Percentiles rank a stretch among this genome's conserved stretches.
Conservation (phyloP, 2,329 filamentous ascomycete genomes). For the Calonectria naviculata region DNA sequence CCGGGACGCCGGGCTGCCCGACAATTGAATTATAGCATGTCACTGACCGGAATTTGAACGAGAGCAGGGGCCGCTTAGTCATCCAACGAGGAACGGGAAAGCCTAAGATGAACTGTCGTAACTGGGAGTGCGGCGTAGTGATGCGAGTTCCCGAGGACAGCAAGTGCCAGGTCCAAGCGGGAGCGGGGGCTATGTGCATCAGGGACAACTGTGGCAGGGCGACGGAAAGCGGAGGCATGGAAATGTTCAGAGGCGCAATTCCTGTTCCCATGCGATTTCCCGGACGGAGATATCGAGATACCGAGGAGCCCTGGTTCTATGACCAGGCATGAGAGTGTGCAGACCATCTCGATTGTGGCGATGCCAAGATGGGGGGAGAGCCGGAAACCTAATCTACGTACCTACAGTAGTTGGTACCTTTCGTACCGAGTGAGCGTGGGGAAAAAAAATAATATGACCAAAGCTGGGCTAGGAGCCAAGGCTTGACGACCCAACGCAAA, state of each 20-base stretch:
- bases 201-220: conserved; percentile 8
- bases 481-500: conserved; percentile 11
- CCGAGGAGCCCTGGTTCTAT: conserved; percentile 57
- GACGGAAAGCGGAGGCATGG: conserved; percentile 27
- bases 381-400: conserved; percentile 28
- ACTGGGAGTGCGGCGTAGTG: conserved; percentile 96
- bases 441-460: conserved; percentile 11
- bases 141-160: conserved; percentile 62
- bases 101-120: conserved; percentile 84
- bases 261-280: conserved; percentile 75
- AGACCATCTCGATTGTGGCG: conserved; percentile 37
- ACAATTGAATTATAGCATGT: conserved; percentile 23
- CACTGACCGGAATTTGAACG: conserved; percentile 34
- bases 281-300: conserved; percentile 58
- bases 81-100: conserved; percentile 74
- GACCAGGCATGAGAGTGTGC: conserved; percentile 37
- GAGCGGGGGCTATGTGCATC: conserved; percentile 19
- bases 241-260: conserved; percentile 64
- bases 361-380: conserved; percentile 36
- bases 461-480: conserved; percentile 7
- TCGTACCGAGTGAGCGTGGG: conserved; percentile 17
- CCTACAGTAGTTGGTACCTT: conserved; percentile 26
- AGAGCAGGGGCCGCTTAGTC: conserved; percentile 78
- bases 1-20: conserved; percentile 12
- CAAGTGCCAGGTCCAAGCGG: conserved; percentile 23